Evolutionary conservation across 2,329 filamentous ascomycete genomes (phyloP), one percentile per base, ranked within the genome.

Genomic region (Lachnellula occidentalis): DNA sequence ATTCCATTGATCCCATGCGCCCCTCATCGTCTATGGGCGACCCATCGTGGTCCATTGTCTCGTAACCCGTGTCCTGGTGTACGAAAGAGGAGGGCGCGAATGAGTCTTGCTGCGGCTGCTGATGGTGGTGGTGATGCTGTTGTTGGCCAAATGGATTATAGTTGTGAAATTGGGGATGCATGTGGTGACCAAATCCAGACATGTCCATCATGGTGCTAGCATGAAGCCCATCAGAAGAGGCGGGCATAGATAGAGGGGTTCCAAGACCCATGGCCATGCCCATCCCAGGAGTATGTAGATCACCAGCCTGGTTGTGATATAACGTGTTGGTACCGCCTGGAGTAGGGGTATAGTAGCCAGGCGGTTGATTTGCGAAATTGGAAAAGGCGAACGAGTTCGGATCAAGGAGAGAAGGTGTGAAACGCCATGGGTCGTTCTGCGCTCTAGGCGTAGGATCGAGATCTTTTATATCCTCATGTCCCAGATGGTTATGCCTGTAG

Each of bases 361-460:
- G 82, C 45, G 87, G 82, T 60, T 92, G 88, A 71, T 88, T 90
- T 60, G 87, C 84, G 67, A 95, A 92, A 53, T 80, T 79, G 56
- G 83, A 79, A 72, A 96, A 96, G 22, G 84, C 82, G 69, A 90
- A 90, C 31, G 89, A 88, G 70, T 87, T 90, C 17, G 90, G 85
- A 68, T 97, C 92, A 68, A 97, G 80, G 54, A 95, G 77, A 21
- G 91, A 94, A 4, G 92, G 90, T 2, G 92, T 95, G 67, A 96
- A 91, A 61, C 88, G 82, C 85, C 92, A 94, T 64, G 81, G 84
- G 63, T 96, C 91, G 66, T 87, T 85, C 42, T 87, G 81, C 17
- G 85, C 87, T 69, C 88, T 83, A 5, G 90, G 90, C 3, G 90
- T 95, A 19, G 88, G 87, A 67, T 96, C 90, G 66, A 88, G 82